Evolutionary conservation across 2,329 filamentous ascomycete genomes (phyloP).

Genomic region (Furcasterigmium sp.): DNA sequence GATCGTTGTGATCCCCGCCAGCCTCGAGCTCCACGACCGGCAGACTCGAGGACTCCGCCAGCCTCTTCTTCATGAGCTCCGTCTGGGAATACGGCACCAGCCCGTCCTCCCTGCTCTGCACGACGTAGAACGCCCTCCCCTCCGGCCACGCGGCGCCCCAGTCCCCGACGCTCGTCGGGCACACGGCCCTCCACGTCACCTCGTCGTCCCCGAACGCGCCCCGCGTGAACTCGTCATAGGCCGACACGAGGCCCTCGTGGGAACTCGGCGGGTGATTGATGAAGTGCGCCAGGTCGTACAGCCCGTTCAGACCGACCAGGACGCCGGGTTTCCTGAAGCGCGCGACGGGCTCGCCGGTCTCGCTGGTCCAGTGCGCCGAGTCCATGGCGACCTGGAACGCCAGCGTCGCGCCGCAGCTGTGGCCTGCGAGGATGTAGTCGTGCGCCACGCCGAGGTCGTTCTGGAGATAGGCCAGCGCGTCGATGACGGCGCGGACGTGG

Average conservation of each 20-base stretch:
- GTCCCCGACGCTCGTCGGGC: conserved; percentile 24
- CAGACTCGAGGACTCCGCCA: background rate
- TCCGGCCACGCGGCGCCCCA: conserved; percentile 7
- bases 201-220: conserved; percentile 40
- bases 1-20: background rate
- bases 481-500: conserved; percentile 51
- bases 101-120: conserved; percentile 8
- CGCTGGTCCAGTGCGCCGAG: conserved; percentile 1
- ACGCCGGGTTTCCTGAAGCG: conserved; percentile 16
- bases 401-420: conserved; percentile 56
- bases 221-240: conserved; percentile 37
- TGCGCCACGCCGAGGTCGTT: conserved; percentile 36
- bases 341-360: conserved; percentile 9
- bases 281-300: conserved; percentile 39
- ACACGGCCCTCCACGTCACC: conserved; percentile 31
- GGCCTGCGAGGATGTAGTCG: conserved; percentile 52
- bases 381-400: conserved; percentile 38
- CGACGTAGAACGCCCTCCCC: conserved; percentile 6
- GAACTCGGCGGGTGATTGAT: conserved; percentile 25
- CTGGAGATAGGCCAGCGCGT: conserved; percentile 42
- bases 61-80: conserved; percentile 5
- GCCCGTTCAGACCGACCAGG: conserved; percentile 43
- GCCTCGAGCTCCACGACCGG: background rate
- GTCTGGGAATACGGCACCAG: conserved; percentile 8
- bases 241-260: conserved; percentile 16